Evolutionary conservation across 352 stramenopile genomes (phyloP).

Genomic region (Blastocystis sp.): DNA sequence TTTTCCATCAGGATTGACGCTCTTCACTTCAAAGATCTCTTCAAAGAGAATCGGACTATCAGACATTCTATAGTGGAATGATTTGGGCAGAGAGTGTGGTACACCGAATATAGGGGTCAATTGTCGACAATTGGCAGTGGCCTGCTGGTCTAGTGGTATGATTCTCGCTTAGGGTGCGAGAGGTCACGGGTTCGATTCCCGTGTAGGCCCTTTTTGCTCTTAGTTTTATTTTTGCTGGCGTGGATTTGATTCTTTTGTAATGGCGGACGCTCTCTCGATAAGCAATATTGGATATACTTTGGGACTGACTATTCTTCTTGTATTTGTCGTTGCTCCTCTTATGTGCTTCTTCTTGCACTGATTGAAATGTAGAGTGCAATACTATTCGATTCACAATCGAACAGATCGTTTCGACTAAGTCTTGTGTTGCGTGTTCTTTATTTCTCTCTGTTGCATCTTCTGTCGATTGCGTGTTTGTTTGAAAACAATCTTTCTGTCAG

Average conservation of each 20-base stretch:
- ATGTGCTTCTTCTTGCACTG: not conserved
- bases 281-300: not conserved
- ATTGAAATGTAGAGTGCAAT: not conserved
- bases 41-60: constrained; percentile 48
- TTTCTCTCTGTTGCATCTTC: not conserved
- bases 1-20: constrained; percentile 61
- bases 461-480: not conserved
- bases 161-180: constrained; percentile 10
- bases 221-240: not conserved
- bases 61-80: not conserved
- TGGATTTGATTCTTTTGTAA: not conserved
- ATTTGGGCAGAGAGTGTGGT: too few relatives aligned
- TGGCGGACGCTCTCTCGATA: not conserved
- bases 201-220: constrained; percentile 12
- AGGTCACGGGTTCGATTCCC: constrained; percentile 18
- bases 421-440: not conserved
- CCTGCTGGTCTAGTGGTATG: constrained; percentile 10
- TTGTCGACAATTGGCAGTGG: not conserved
- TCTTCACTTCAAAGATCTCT: constrained; percentile 53
- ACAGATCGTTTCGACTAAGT: constrained; percentile 1
- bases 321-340: not conserved
- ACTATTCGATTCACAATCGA: not conserved
- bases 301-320: not conserved
- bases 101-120: not conserved
- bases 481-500: not conserved